phyloP scores from a whole-genome alignment of 345 rosid species.

The Barbarea vulgaris region DNA sequence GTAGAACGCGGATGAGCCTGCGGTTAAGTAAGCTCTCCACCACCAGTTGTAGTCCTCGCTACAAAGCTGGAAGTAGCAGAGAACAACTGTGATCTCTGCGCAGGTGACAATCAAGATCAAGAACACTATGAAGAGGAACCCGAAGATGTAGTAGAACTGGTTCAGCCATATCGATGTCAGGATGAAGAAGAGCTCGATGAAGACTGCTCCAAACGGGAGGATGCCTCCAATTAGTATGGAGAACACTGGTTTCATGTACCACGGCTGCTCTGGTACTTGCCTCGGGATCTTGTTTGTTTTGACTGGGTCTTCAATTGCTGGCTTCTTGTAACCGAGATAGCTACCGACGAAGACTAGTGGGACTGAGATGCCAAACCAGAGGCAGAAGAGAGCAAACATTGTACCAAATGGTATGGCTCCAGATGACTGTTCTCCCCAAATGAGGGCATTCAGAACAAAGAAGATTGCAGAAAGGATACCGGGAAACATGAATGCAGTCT shows the following conservation, averaged over 20 bases:
- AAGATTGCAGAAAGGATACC: constrained; percentile 80
- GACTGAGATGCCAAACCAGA: constrained; percentile 98
- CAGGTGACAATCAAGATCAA: constrained; percentile 84
- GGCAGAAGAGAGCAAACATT: constrained; percentile 92
- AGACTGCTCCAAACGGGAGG: constrained; percentile 96
- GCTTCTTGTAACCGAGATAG: constrained; percentile 91
- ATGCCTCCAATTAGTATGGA: constrained; percentile 93
- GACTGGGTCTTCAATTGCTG: constrained; percentile 86
- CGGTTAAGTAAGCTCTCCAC: constrained; percentile 98
- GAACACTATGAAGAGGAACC: constrained; percentile 95
- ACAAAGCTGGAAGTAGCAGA: constrained; percentile 98
- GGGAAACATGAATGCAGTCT: constrained; percentile 94
- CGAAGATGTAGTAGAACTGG: constrained; percentile 98
- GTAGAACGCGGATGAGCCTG: constrained; percentile 93
- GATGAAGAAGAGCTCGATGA: constrained; percentile 96
- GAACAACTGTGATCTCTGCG: constrained; percentile 90
- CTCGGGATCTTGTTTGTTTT: constrained; percentile 96
- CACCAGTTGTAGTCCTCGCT: constrained; percentile 98
- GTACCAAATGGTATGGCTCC: constrained; percentile 98
- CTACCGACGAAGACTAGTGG: constrained; percentile 95
- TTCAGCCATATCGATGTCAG: constrained; percentile 97
- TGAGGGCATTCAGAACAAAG: constrained; percentile 85
- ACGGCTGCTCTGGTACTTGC: constrained; percentile 92
- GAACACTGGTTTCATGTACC: constrained; percentile 97
- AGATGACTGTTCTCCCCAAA: constrained; percentile 95